phyloP scores from a whole-genome alignment of 2,329 filamentous ascomycete genomes.

The Monascus ruber region DNA sequence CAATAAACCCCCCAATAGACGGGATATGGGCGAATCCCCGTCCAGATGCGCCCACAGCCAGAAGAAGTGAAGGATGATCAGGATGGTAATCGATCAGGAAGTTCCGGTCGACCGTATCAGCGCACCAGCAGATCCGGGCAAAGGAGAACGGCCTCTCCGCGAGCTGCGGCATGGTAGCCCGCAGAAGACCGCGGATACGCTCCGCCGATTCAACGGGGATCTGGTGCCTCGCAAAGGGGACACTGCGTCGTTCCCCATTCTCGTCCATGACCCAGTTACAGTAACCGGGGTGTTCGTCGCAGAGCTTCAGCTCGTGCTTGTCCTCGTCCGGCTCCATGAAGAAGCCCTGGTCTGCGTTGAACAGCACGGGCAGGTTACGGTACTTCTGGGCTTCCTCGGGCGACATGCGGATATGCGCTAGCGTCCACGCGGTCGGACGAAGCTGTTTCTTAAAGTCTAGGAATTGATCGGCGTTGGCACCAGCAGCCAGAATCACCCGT shows the following conservation, averaged over 20 bases:
- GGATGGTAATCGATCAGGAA: constrained; percentile 45
- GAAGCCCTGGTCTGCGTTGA: constrained; percentile 38
- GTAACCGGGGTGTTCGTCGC: constrained; percentile 47
- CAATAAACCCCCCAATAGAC: constrained; percentile 39
- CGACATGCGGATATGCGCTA: constrained; percentile 41
- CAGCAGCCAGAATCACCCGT: constrained; percentile 39
- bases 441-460: constrained; percentile 43
- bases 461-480: constrained; percentile 37
- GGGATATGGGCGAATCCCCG: constrained; percentile 45
- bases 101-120: constrained; percentile 43
- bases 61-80: constrained; percentile 28
- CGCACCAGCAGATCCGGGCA: constrained; percentile 46
- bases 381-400: constrained; percentile 35
- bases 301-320: constrained; percentile 28
- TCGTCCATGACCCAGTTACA: constrained; percentile 33
- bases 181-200: constrained; percentile 38
- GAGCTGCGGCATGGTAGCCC: constrained; percentile 44
- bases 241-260: constrained; percentile 20
- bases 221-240: constrained; percentile 33
- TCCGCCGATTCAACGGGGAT: constrained; percentile 37
- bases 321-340: constrained; percentile 38
- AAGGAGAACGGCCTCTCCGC: constrained; percentile 38
- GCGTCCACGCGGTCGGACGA: constrained; percentile 44
- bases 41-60: constrained; percentile 42
- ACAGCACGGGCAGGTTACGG: constrained; percentile 39